phyloP scores from a whole-genome alignment of 345 rosid species.

The Eucalyptus leucophloia region DNA sequence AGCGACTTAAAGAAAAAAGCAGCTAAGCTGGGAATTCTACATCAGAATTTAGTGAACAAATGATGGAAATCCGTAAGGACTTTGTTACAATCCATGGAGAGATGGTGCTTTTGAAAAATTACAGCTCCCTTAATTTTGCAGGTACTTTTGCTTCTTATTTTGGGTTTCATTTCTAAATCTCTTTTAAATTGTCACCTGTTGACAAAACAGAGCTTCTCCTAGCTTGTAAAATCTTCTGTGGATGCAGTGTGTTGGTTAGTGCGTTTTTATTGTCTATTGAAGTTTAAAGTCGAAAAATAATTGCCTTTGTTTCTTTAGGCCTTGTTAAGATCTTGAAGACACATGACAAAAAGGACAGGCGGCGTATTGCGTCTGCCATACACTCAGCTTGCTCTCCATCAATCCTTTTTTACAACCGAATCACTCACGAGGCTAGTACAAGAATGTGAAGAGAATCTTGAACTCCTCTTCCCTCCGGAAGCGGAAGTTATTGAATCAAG shows the following conservation, averaged over 20 bases:
- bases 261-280: not conserved
- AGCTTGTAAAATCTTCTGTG: not conserved
- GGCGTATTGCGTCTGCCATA: slow-evolving; percentile 69
- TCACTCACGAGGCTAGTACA: slow-evolving; percentile 72
- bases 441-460: slow-evolving; percentile 83
- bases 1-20: slow-evolving; percentile 44
- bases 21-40: slow-evolving; percentile 33
- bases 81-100: slow-evolving; percentile 85
- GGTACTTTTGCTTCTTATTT: slow-evolving; percentile 20
- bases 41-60: slow-evolving; percentile 74
- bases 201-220: not conserved
- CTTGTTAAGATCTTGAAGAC: slow-evolving; percentile 79
- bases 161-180: not conserved
- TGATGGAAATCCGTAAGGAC: slow-evolving; percentile 85
- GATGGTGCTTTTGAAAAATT: slow-evolving; percentile 88
- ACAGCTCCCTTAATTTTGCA: slow-evolving; percentile 86
- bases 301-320: slow-evolving; percentile 18
- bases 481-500: slow-evolving; percentile 66
- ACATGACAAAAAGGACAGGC: slow-evolving; percentile 83
- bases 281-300: not conserved
- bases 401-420: slow-evolving; percentile 74
- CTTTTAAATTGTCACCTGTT: not conserved
- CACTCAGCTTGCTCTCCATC: slow-evolving; percentile 65
- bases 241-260: not conserved
- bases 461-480: slow-evolving; percentile 59